phyloP scores from a whole-genome alignment of 2,329 filamentous ascomycete species.

The Microcyclospora pomicola region DNA sequence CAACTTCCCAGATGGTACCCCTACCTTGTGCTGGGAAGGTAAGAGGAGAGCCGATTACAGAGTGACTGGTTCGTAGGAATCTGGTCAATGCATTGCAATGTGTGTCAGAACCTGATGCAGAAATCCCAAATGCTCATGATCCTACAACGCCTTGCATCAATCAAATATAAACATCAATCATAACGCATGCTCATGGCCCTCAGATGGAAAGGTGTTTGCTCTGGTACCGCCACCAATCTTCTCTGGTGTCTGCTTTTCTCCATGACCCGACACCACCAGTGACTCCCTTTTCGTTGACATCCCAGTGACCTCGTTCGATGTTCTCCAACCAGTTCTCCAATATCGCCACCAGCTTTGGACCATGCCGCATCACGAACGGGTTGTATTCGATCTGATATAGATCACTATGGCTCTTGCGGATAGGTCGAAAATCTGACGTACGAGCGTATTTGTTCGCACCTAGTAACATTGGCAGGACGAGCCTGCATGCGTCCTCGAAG shows the following conservation, averaged over 20 bases:
- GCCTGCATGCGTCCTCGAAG: slow-evolving; percentile 21
- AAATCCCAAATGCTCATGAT: too few relatives aligned
- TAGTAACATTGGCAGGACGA: slow-evolving; percentile 20
- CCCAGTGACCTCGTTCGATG: slow-evolving; percentile 21
- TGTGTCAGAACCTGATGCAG: too few relatives aligned
- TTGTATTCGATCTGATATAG: slow-evolving; percentile 22
- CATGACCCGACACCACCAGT: slow-evolving; percentile 19
- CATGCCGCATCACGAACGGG: slow-evolving; percentile 21
- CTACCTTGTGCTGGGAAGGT: too few relatives aligned
- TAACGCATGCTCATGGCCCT: neutral
- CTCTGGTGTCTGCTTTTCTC: slow-evolving; percentile 20
- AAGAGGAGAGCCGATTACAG: too few relatives aligned
- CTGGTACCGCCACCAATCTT: slow-evolving; percentile 22
- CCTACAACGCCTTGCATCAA: too few relatives aligned
- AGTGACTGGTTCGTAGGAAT: too few relatives aligned
- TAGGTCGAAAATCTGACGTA: slow-evolving; percentile 18
- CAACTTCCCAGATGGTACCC: too few relatives aligned
- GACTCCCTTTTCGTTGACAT: slow-evolving; percentile 19
- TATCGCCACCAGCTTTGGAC: slow-evolving; percentile 19
- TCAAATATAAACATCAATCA: too few relatives aligned
- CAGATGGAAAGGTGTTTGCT: slow-evolving; percentile 5
- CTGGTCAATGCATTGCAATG: too few relatives aligned
- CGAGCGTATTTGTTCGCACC: slow-evolving; percentile 18
- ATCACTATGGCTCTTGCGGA: slow-evolving; percentile 18
- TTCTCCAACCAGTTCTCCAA: slow-evolving; percentile 21